phyloP scores from a whole-genome alignment of 805 yeast genomes.

The Barnettozyma sucrosica region DNA sequence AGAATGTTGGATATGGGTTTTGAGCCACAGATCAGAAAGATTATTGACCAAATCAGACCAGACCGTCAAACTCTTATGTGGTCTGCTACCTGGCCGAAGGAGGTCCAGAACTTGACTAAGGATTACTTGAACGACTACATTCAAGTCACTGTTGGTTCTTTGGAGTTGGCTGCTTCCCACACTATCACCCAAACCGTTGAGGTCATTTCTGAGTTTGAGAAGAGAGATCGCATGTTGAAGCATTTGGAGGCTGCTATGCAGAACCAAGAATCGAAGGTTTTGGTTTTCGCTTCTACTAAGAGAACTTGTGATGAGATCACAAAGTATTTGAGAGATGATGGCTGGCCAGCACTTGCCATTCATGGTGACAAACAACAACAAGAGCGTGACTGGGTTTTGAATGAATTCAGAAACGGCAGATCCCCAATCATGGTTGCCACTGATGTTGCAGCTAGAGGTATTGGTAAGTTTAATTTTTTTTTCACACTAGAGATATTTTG shows the following conservation, averaged over 20 bases:
- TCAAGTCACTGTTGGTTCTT: conserved; percentile 94
- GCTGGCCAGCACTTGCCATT: conserved; percentile 98
- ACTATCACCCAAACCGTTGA: conserved; percentile 91
- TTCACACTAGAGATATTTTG: conserved; percentile 2
- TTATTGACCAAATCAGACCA: conserved; percentile 96
- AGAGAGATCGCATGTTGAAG: conserved; percentile 83
- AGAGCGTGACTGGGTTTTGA: conserved; percentile 98
- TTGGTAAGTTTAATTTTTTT: conserved; percentile 66
- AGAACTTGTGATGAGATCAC: conserved; percentile 97
- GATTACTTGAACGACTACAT: conserved; percentile 91
- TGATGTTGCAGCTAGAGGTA: conserved; percentile 99
- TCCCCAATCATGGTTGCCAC: conserved; percentile 98
- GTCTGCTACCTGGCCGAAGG: conserved; percentile 99
- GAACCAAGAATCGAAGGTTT: conserved; percentile 66
- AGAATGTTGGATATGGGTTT: conserved; percentile 99
- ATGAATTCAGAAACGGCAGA: conserved; percentile 86
- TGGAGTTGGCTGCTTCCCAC: conserved; percentile 94
- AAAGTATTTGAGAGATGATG: conserved; percentile 84
- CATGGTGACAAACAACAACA: conserved; percentile 98
- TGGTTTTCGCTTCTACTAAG: conserved; percentile 94
- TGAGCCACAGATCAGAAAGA: conserved; percentile 98
- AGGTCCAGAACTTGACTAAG: conserved; percentile 86
- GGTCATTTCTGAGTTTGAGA: conserved; percentile 86
- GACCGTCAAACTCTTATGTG: conserved; percentile 99
- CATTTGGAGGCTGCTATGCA: conserved; percentile 77